Base-by-base conservation (phyloP, 1,284 basidiomycete species). In the Leccinum variabile region DNA sequence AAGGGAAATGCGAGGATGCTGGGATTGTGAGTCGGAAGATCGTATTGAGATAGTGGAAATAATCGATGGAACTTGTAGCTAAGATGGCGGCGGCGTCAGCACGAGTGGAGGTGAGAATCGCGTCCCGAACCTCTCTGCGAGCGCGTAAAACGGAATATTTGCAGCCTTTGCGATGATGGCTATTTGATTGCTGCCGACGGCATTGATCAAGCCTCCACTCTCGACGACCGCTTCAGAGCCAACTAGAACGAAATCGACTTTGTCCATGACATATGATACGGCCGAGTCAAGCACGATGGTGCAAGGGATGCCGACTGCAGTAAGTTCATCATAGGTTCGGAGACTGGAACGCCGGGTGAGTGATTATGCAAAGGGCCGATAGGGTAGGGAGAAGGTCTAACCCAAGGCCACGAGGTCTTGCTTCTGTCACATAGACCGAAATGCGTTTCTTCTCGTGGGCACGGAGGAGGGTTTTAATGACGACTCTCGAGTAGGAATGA, bases 151-250 rank as follows among this genome's bases (percentile, higher is more conserved):
- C 3, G 97, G 97, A 75, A 97, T 98, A 70, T 95, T 92, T 62
- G 91, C 87, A 37, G 93, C 90, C 77, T 96, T 96, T 60, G 97
- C 97, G 63, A 98, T 92, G 68, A 98, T 90, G 2, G 96, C 97
- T 71, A 98, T 94, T 76, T 98, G 95, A 77, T 95, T 96, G 67
- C 94, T 96, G 54, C 96, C 97, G 53, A 95, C 91, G 35, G 91
- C 92, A 72, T 95, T 94, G 67, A 95, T 87, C 64, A 95, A 79
- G 10, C 93, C 93, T 54, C 92, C 96, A 67, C 91, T 94, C 77
- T 98, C 96, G 2, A 97, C 95, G 14, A 99, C 96, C 6, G 96
- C 97, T 79, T 99, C 97, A 28, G 95, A 95, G 9, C 97, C 97
- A 28, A 98, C 94, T 49, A 99, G 85, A 54, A 97, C 93, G 71